Evolutionary conservation across 176 grass and related monocot species (phyloP).

Genomic region (Avena sativa): DNA sequence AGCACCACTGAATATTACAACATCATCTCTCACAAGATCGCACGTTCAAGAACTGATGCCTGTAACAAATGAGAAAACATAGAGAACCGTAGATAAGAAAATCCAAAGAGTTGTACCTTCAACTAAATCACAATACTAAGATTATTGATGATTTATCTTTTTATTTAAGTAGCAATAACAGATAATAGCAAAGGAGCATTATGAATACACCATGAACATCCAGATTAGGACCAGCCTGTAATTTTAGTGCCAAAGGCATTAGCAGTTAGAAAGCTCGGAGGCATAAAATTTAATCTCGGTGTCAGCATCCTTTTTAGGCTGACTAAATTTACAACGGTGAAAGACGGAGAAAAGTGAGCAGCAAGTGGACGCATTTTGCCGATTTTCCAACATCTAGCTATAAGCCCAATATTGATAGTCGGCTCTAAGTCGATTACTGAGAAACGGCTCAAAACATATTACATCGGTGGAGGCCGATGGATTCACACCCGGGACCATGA

Average conservation of each 20-base stretch:
- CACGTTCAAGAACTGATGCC: constrained; percentile 84
- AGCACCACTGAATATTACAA: constrained; percentile 85
- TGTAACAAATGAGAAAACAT: constrained; percentile 33
- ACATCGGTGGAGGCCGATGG: too few species aligned
- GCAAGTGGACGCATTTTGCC: too few species aligned
- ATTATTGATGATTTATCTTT: constrained; percentile 50
- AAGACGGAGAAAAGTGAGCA: too few species aligned
- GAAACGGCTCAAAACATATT: too few species aligned
- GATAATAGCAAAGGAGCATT: constrained; percentile 87
- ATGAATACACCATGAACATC: constrained; percentile 91
- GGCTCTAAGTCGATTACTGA: too few species aligned
- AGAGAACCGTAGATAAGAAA: constrained; percentile 24
- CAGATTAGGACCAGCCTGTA: constrained; percentile 83
- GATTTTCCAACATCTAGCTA: too few species aligned
- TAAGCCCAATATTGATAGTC: too few species aligned
- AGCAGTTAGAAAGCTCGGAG: constrained; percentile 4
- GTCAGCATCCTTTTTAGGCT: too few species aligned
- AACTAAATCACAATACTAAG: constrained; percentile 7
- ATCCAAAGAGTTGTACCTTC: background rate
- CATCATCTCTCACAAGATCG: constrained; percentile 85
- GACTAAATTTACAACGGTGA: too few species aligned
- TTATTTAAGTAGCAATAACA: constrained; percentile 92
- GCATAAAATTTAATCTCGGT: background rate
- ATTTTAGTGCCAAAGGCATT: constrained; percentile 25
- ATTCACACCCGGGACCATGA: too few species aligned